A percentile compares a stretch with the other conserved stretches of the same genome.
phyloP scores from a whole-genome alignment of 2,329 filamentous ascomycete species.

The Alternaria tenuissima region DNA sequence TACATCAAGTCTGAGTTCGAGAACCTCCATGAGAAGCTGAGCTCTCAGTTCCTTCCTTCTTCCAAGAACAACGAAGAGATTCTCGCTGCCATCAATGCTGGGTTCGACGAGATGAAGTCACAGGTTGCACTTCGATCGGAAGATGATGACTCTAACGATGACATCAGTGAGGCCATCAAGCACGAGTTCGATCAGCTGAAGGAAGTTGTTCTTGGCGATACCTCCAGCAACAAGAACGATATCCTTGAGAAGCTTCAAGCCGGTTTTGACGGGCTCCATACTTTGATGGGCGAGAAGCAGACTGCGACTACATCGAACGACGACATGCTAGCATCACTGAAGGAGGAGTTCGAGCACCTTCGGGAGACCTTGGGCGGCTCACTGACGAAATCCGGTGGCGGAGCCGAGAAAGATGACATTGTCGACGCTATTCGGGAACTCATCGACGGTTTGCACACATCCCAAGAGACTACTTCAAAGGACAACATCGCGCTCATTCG shows the following conservation, averaged over 20 bases:
- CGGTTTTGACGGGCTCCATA: slow-evolving; percentile 58
- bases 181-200: slow-evolving; percentile 84
- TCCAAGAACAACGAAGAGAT: slow-evolving; percentile 50
- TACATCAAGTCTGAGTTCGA: slow-evolving; percentile 67
- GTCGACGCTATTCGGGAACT: slow-evolving; percentile 69
- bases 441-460: slow-evolving; percentile 54
- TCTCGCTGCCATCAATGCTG: slow-evolving; percentile 49
- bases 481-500: slow-evolving; percentile 54
- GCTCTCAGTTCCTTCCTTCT: slow-evolving; percentile 53
- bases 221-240: slow-evolving; percentile 66
- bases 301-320: slow-evolving; percentile 48
- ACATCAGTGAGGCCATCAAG: slow-evolving; percentile 74
- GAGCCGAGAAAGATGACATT: slow-evolving; percentile 70
- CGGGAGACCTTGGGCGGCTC: slow-evolving; percentile 65
- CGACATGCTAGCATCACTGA: slow-evolving; percentile 60
- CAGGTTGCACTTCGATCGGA: slow-evolving; percentile 50
- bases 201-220: slow-evolving; percentile 73
- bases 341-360: slow-evolving; percentile 68
- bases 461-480: slow-evolving; percentile 53
- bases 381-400: slow-evolving; percentile 57
- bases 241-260: slow-evolving; percentile 67
- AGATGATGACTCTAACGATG: slow-evolving; percentile 52
- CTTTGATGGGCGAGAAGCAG: slow-evolving; percentile 51
- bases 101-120: slow-evolving; percentile 53
- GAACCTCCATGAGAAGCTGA: slow-evolving; percentile 66